phyloP scores from a whole-genome alignment of 805 yeast species.

The Sugiyamaella chiloensis region DNA sequence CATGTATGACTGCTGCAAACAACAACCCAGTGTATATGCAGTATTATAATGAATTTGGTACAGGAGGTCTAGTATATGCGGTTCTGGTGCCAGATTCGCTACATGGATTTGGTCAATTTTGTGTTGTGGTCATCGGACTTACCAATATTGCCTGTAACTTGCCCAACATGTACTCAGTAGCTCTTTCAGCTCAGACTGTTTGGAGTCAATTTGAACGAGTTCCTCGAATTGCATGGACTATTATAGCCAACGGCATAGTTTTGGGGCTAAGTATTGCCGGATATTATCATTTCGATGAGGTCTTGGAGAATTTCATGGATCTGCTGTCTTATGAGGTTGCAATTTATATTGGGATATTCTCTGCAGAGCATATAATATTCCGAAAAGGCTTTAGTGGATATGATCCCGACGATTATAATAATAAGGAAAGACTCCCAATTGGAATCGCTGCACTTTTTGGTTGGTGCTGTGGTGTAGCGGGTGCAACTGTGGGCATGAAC shows the following conservation, averaged over 20 bases:
- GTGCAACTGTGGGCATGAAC: slow-evolving; percentile 78
- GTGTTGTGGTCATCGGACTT: slow-evolving; percentile 74
- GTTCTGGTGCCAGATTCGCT: slow-evolving; percentile 71
- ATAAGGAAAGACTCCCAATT: slow-evolving; percentile 57
- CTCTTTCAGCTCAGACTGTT: slow-evolving; percentile 75
- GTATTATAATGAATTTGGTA: slow-evolving; percentile 72
- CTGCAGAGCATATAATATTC: slow-evolving; percentile 77
- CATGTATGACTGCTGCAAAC: slow-evolving; percentile 10
- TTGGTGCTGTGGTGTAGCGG: slow-evolving; percentile 74
- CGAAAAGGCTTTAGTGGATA: slow-evolving; percentile 58
- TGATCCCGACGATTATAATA: slow-evolving; percentile 57
- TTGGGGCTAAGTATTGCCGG: slow-evolving; percentile 85
- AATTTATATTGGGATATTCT: slow-evolving; percentile 67
- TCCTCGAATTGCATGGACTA: slow-evolving; percentile 79
- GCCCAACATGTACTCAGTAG: slow-evolving; percentile 88
- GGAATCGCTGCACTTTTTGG: slow-evolving; percentile 78
- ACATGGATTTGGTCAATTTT: slow-evolving; percentile 82
- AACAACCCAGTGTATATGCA: slow-evolving; percentile 62
- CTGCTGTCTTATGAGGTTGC: slow-evolving; percentile 84
- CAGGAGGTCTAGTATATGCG: slow-evolving; percentile 42
- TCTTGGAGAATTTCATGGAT: slow-evolving; percentile 82
- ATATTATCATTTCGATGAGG: slow-evolving; percentile 62
- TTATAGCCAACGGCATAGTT: slow-evolving; percentile 66
- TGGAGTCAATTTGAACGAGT: slow-evolving; percentile 67
- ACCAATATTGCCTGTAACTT: slow-evolving; percentile 85